phyloP scores from a whole-genome alignment of 2,329 filamentous ascomycete species.

The Huntiella bhutanensis region DNA sequence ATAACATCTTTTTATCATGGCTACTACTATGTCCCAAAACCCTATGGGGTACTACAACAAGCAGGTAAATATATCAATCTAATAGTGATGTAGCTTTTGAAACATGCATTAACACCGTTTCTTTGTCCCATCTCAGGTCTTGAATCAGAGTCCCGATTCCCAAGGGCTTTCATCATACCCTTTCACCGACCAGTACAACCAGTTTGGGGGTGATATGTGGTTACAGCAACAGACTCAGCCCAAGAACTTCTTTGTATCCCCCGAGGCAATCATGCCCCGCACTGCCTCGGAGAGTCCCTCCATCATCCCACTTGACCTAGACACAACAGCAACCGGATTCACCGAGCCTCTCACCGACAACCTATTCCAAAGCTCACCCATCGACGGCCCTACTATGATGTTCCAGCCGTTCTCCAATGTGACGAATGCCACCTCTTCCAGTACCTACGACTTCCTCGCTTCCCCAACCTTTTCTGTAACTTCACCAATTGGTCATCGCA shows the following conservation, averaged over 20 bases:
- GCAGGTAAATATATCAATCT: constrained; percentile 3
- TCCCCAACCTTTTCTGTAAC: constrained; percentile 7
- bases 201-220: constrained; percentile 6
- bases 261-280: constrained; percentile 9
- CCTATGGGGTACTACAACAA: constrained; percentile 10
- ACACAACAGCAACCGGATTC: background rate
- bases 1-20: constrained; percentile 1
- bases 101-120: background rate
- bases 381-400: constrained; percentile 5
- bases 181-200: constrained; percentile 5
- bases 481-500: constrained; percentile 1
- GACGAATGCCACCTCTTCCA: background rate
- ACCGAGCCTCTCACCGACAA: constrained; percentile 1
- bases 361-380: constrained; percentile 7
- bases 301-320: constrained; percentile 6
- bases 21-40: constrained; percentile 9
- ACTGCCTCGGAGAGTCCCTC: constrained; percentile 6
- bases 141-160: background rate
- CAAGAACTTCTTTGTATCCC: constrained; percentile 8
- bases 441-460: constrained; percentile 7
- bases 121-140: background rate
- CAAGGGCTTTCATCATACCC: constrained; percentile 6
- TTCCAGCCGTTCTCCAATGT: constrained; percentile 3
- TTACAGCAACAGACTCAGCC: background rate
- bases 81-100: background rate